Evolutionary conservation across 78 protist genomes (phyloP).

Genomic region (Isochrysis galbana): DNA sequence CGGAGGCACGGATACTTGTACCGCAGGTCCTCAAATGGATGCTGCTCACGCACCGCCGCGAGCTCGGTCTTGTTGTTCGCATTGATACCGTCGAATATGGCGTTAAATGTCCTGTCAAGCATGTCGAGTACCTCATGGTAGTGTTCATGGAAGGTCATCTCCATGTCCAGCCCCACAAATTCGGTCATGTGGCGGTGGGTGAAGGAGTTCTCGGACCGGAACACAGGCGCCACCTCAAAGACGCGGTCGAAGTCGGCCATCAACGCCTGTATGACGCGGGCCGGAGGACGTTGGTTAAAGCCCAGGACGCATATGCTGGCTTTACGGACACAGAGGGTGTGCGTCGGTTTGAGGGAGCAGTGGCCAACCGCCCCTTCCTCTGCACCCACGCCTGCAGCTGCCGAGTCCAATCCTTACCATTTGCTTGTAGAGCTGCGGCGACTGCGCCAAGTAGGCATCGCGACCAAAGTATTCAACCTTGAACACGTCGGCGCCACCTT

Average conservation of each 20-base stretch:
- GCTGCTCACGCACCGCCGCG: slow-evolving; percentile 41
- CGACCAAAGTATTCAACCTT: slow-evolving; percentile 80
- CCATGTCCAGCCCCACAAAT: slow-evolving; percentile 98
- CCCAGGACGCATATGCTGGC: too few relatives aligned
- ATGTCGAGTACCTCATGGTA: slow-evolving; percentile 90
- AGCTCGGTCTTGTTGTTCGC: slow-evolving; percentile 57
- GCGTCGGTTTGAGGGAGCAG: too few relatives aligned
- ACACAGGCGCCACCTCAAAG: slow-evolving; percentile 98
- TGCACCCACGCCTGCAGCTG: too few relatives aligned
- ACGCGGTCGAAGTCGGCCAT: slow-evolving; percentile 91
- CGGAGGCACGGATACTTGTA: too few relatives aligned
- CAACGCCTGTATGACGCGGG: too few relatives aligned
- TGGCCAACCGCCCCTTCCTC: too few relatives aligned
- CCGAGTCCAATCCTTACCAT: too few relatives aligned
- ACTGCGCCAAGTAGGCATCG: slow-evolving; percentile 92
- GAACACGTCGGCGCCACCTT: slow-evolving; percentile 98
- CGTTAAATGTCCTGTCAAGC: slow-evolving; percentile 73
- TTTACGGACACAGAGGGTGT: too few relatives aligned
- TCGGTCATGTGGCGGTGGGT: slow-evolving; percentile 98
- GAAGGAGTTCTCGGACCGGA: slow-evolving; percentile 95
- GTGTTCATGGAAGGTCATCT: slow-evolving; percentile 92
- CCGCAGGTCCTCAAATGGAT: not conserved
- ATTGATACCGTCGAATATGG: slow-evolving; percentile 80
- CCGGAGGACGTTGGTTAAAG: too few relatives aligned
- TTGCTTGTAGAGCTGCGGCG: slow-evolving; percentile 98